Conservation (phyloP, 768 basidiomycete species). For the Rhodosporidiobolus sp. region DNA sequence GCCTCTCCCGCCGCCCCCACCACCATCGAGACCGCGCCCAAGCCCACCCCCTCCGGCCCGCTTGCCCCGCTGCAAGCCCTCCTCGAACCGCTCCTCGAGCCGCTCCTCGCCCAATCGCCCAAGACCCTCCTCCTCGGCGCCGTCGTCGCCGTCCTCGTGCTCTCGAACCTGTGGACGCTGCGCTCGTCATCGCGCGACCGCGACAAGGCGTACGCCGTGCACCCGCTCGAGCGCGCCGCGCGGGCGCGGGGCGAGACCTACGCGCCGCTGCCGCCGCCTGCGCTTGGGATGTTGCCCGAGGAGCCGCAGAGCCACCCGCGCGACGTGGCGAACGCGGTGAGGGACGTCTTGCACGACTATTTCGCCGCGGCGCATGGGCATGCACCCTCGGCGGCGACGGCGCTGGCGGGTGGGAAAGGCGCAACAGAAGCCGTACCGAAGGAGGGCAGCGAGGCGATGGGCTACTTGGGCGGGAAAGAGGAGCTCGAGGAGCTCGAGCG, state of each 20-base stretch:
- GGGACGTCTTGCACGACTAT: constrained; percentile 43
- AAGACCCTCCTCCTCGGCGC: constrained; percentile 65
- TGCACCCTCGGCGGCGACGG: not conserved
- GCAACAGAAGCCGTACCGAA: too few relatives aligned
- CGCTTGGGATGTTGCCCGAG: not conserved
- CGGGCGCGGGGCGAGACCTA: not conserved
- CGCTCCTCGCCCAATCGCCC: constrained; percentile 24
- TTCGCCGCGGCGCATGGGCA: constrained; percentile 23
- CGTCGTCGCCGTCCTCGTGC: constrained; percentile 66
- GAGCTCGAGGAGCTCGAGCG: too few relatives aligned
- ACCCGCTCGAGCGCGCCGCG: constrained; percentile 5
- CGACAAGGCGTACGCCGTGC: constrained; percentile 1
- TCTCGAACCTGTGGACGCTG: constrained; percentile 77
- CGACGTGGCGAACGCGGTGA: constrained; percentile 40
- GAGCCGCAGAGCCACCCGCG: not conserved
- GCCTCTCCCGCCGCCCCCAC: not conserved
- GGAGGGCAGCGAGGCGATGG: too few relatives aligned
- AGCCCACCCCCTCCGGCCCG: constrained; percentile 7
- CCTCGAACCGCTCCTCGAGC: constrained; percentile 38
- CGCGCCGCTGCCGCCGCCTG: constrained; percentile 1
- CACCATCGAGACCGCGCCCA: not conserved
- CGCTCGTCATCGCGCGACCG: constrained; percentile 14
- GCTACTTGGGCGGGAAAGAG: too few relatives aligned
- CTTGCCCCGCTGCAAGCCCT: constrained; percentile 14
- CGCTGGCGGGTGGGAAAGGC: too few relatives aligned